These are phyloP conservation scores for Lachancea waltii DNA, from an alignment of 805 yeast genomes.

Conservation along the genomic window DNA sequence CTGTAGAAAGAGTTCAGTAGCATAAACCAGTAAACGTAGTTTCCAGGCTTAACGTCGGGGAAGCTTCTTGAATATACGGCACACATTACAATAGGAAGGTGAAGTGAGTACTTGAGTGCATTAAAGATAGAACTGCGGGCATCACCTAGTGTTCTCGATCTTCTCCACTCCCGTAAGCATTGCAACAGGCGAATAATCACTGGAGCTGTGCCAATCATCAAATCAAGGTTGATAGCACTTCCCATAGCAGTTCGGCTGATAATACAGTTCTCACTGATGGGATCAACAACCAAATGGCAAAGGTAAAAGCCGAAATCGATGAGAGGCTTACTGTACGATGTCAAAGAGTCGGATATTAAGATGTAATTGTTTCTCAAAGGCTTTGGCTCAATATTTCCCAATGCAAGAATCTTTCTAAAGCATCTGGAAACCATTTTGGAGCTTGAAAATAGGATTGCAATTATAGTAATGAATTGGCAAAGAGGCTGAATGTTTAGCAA, in stretches of 20 bases:
- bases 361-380: constrained; percentile 52
- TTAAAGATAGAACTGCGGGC: constrained; percentile 59
- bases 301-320: constrained; percentile 61
- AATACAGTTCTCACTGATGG: constrained; percentile 5
- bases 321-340: constrained; percentile 71
- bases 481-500: constrained; percentile 35
- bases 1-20: constrained; percentile 69
- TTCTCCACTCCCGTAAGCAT: constrained; percentile 62
- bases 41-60: constrained; percentile 9
- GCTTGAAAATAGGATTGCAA: constrained; percentile 16
- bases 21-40: constrained; percentile 35
- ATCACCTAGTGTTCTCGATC: constrained; percentile 34
- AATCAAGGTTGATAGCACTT: constrained; percentile 17
- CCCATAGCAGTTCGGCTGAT: constrained; percentile 4
- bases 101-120: constrained; percentile 65
- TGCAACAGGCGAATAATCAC: constrained; percentile 72
- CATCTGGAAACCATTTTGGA: constrained; percentile 11
- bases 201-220: constrained; percentile 45
- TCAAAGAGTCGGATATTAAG: constrained; percentile 73
- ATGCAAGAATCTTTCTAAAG: constrained; percentile 21
- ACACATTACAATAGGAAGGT: constrained; percentile 46
- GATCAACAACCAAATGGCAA: constrained; percentile 39
- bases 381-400: constrained; percentile 33
- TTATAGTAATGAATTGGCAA: constrained; percentile 30
- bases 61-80: constrained; percentile 24